Percentiles rank a stretch among this genome's conserved stretches.
Conservation (phyloP, 2,329 filamentous ascomycete genomes). For the Ascochyta lentis region DNA sequence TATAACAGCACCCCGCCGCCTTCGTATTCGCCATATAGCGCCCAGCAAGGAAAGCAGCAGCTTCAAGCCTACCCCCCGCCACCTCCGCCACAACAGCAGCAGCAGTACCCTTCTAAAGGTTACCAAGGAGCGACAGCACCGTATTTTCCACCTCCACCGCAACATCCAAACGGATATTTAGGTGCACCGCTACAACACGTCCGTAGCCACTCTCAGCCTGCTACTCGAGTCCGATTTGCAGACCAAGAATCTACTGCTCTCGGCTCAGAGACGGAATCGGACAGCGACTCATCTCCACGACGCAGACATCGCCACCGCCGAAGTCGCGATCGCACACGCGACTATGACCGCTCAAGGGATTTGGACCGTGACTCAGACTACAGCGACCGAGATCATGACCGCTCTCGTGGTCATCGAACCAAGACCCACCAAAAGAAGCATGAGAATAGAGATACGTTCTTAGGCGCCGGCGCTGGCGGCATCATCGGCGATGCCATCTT, state of each 20-base stretch:
- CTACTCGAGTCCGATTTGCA: conserved; percentile 39
- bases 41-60: conserved; percentile 34
- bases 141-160: conserved; percentile 18
- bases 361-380: conserved; percentile 19
- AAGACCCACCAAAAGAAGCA: conserved; percentile 24
- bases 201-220: conserved; percentile 42
- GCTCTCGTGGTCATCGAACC: conserved; percentile 10
- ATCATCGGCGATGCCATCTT: conserved; percentile 55
- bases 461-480: conserved; percentile 54
- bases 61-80: conserved; percentile 27
- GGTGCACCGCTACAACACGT: conserved; percentile 34
- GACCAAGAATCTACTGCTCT: conserved; percentile 26
- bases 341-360: conserved; percentile 21
- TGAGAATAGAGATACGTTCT: conserved; percentile 49
- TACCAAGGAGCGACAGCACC: conserved; percentile 3
- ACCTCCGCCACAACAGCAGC: conserved; percentile 16
- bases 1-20: conserved; percentile 25
- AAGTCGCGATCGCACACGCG: conserved; percentile 21
- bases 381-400: conserved; percentile 16
- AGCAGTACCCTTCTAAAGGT: conserved; percentile 16
- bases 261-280: conserved; percentile 27
- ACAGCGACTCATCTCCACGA: conserved; percentile 24
- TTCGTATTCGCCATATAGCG: conserved; percentile 26
- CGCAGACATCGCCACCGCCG: conserved; percentile 21
- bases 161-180: conserved; percentile 30